Evolutionary conservation across 306 rosid species (phyloP), one percentile per base, ranked within the genome.

Genomic region (Vachellia pachyceras): DNA sequence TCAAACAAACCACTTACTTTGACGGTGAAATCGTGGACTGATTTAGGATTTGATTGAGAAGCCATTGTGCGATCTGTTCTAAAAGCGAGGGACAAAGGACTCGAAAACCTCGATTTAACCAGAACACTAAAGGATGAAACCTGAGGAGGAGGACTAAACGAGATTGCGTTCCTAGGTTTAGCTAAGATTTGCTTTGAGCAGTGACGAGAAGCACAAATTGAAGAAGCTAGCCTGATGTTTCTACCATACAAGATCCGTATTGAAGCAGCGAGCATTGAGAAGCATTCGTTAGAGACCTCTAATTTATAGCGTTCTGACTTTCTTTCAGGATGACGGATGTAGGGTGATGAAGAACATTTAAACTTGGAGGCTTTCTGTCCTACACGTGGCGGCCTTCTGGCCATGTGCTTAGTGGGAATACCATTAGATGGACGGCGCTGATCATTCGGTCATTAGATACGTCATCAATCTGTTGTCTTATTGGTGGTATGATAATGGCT

Each of bases 1-100:
- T 69, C 36, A 20, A 13, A 42, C 54, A 5, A 23, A 39, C 73
- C 67, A 22, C 73, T 67, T 46, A 90, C 97, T 84, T 89, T 90
- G 22, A 90, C 94, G 33, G 90, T 89, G 93, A 92, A 92, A 73
- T 92, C 93, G 35, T 92, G 79, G 76, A 92, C 65, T 2, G 97
- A 86, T 52, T 72, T 54, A 29, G 73, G 18, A 69, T 58, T 73
- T 36, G 97, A 89, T 33, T 82, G 91, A 84, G 89, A 46, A 10
- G 97, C 94, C 97, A 93, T 91, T 15, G 88, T 71, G 80, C 77
- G 90, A 79, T 80, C 81, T 46, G 86, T 67, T 69, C 74, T 83
- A 22, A 77, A 45, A 45, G 47, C 4, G 50, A 54, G 76, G 18
- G 57, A 76, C 15, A 42, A 42, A 1, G 83, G 66, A 54, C 66